A percentile compares a stretch with the other conserved stretches of the same genome.
Conservation (phyloP, 306 rosid genomes). For the barrel medic (Medicago truncatula) region DNA sequence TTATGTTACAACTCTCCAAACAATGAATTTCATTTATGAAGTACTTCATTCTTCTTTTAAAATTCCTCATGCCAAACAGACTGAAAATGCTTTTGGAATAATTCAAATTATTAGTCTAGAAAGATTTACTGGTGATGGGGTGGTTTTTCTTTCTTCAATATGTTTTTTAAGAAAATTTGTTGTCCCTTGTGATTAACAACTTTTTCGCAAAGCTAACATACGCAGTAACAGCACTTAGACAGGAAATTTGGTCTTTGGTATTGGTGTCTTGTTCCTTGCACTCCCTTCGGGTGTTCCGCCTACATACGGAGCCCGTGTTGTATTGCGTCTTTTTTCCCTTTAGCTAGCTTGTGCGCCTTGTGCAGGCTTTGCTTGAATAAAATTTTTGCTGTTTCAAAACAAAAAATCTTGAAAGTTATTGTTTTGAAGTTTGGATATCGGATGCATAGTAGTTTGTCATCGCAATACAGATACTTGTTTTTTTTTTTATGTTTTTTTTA, state of each 20-base stretch:
- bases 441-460: not conserved
- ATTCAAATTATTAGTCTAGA: not conserved
- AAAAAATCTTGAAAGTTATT: not conserved
- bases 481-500: not conserved
- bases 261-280: no score
- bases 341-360: no score
- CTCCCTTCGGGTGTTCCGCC: no score
- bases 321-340: no score
- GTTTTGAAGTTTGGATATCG: conserved; percentile 1
- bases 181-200: not conserved
- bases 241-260: no score
- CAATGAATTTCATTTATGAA: not conserved
- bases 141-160: not conserved
- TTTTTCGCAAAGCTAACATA: conserved; percentile 8
- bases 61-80: not conserved
- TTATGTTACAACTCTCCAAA: not conserved
- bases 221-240: not conserved
- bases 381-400: no score
- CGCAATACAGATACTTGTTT: not conserved
- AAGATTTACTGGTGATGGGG: not conserved
- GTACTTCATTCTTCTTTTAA: not conserved
- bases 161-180: not conserved
- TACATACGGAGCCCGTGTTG: no score
- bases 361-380: no score
- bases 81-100: conserved; percentile 2